Evolutionary conservation across 2,329 filamentous ascomycete species (phyloP).

Genomic region (Coniella lustricola): DNA sequence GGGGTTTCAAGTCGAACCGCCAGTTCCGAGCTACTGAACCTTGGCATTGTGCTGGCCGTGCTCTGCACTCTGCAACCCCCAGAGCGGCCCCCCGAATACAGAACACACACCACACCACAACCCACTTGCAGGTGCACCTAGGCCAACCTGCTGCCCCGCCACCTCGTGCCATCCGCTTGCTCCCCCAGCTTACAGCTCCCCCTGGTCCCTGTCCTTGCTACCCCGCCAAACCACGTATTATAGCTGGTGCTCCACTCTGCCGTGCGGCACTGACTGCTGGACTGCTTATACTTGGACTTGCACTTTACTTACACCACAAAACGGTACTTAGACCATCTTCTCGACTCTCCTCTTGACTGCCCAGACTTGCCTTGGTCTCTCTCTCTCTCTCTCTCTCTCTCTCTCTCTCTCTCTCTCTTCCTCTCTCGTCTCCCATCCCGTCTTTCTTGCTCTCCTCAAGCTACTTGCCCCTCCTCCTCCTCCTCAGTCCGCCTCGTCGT

Average conservation of each 20-base stretch:
- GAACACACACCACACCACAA: constrained; percentile 2
- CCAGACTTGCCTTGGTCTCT: too few species aligned
- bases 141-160: neutral
- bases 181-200: neutral
- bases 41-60: too few species aligned
- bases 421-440: too few species aligned
- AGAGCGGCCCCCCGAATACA: too few species aligned
- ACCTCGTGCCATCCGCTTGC: neutral
- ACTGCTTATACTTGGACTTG: neutral
- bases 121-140: neutral
- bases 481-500: too few species aligned
- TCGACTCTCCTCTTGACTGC: neutral
- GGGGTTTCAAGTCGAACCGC: neutral
- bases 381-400: too few species aligned
- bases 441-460: too few species aligned
- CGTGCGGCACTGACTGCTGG: neutral
- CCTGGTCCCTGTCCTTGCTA: neutral
- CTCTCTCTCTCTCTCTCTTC: too few species aligned
- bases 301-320: neutral
- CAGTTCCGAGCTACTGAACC: too few species aligned
- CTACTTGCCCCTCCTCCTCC: too few species aligned
- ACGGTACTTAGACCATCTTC: too few species aligned
- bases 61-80: too few species aligned
- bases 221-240: constrained; percentile 4
- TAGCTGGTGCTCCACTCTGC: neutral